A percentile compares a stretch with the other conserved stretches of the same genome.
Conservation (phyloP, 1,284 basidiomycete genomes). For the Apiotrichum sp. region DNA sequence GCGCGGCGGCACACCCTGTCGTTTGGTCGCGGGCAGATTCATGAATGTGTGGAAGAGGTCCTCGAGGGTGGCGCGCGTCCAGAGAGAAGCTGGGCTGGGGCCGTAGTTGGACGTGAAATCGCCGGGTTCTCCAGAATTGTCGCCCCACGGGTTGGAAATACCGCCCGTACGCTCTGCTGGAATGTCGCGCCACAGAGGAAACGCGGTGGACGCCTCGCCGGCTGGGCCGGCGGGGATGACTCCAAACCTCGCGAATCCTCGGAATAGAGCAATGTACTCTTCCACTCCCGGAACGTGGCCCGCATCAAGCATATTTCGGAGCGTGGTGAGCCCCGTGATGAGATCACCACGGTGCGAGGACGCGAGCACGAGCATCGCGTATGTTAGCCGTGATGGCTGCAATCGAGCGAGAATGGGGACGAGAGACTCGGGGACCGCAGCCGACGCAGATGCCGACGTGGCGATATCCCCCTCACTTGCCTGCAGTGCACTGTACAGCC, state of each 20-base stretch:
- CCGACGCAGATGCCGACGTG: background rate
- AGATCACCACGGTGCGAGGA: conserved; percentile 67
- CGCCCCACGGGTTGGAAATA: conserved; percentile 7
- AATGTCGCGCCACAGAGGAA: conserved; percentile 9
- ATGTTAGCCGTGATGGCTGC: conserved; percentile 61
- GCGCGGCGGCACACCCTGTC: background rate
- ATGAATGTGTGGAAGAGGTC: conserved; percentile 32
- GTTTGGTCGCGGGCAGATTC: conserved; percentile 10
- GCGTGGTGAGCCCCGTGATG: conserved; percentile 54
- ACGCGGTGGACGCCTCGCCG: conserved; percentile 10
- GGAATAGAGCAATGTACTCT: conserved; percentile 64
- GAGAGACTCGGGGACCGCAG: conserved; percentile 12
- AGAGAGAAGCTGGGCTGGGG: conserved; percentile 5
- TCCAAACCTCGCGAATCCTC: conserved; percentile 60
- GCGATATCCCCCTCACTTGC: background rate
- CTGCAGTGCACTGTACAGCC: conserved; percentile 52
- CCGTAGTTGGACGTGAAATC: conserved; percentile 7
- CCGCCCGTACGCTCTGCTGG: background rate
- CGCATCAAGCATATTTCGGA: conserved; percentile 62
- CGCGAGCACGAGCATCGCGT: conserved; percentile 61
- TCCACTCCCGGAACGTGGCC: conserved; percentile 22
- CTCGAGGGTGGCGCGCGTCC: conserved; percentile 27
- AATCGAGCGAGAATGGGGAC: conserved; percentile 29
- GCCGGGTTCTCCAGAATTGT: background rate
- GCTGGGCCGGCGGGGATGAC: conserved; percentile 11